Conservation (phyloP, 306 rosid species). For the Vigna angularis region DNA sequence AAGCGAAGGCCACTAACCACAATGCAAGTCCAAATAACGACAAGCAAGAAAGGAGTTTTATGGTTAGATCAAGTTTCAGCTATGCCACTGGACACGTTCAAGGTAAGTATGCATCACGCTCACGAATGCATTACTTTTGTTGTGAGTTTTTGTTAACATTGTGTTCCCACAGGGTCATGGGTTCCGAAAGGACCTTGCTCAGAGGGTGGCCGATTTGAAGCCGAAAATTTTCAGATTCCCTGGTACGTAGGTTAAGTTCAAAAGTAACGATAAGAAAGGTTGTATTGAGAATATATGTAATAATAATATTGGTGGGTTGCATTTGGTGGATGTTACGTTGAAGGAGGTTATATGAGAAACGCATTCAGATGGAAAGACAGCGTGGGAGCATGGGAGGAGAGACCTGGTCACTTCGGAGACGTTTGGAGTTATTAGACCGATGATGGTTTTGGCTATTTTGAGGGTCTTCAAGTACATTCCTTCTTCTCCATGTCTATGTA, state of each 20-base stretch:
- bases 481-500: background rate
- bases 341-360: background rate
- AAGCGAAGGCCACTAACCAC: conserved; percentile 32
- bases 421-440: background rate
- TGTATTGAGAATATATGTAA: no score
- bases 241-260: conserved; percentile 39
- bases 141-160: background rate
- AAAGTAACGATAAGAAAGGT: no score
- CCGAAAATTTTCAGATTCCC: conserved; percentile 80
- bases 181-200: conserved; percentile 66
- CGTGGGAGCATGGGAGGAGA: background rate
- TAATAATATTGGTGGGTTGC: background rate
- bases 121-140: no score
- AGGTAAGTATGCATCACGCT: background rate
- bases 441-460: background rate
- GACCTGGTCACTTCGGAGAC: background rate
- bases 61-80: conserved; percentile 52
- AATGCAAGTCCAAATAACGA: conserved; percentile 42
- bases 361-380: background rate
- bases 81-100: conserved; percentile 46
- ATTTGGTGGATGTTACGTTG: background rate
- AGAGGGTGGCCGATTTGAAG: conserved; percentile 61
- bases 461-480: background rate
- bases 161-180: conserved; percentile 68
- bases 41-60: background rate